Base-by-base conservation (phyloP, 768 basidiomycete species). In the Hemileccinum impolitum region DNA sequence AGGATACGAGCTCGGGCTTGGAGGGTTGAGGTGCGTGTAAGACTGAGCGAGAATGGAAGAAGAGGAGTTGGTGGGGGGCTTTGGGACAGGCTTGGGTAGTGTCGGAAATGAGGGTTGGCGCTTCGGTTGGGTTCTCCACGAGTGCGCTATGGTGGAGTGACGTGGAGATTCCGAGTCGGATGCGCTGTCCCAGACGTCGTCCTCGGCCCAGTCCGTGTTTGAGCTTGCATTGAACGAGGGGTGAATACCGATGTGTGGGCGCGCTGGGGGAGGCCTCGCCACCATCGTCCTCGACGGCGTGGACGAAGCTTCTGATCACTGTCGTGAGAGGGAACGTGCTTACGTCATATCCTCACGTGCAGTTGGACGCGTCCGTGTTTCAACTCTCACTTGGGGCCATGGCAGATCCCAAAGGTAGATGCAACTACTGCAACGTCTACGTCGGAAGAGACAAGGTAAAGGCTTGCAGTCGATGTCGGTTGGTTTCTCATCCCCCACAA, bases 131-230 rank as follows among this genome's bases (percentile, higher is more conserved):
- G 23, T 23, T 59, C 55, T 72, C 75, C 75, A 76, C 15, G 75
- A 67, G 60, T 69, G 72, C n/a, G 75, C 65, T 37, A 78, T 57
- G 10, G 76, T 74, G n/a, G 77, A 75, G 50, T 75, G 79, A 57
- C 74, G 77, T 48, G 78, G 79, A 46, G 79, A 83, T 67, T 88
- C 87, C 39, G 82, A 83, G 70, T 91, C 89, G 15, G 88, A 90
- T 44, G 78, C 75, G 58, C 84, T 86, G 70, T 91, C 89, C 89
- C 89, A 92, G 39, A 81, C 87, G 64, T 92, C 89, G 62, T 91
- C 89, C 64, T 90, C 88, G n/a, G 72, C 85, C 85, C 87, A 86
- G 45, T 89, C 86, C 43, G 69, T 66, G 49, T 69, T 77, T 57
- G 70, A 75, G 44, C 53, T 77, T 49, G 75, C 74, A 67, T 58